Evolutionary conservation across 2,329 filamentous ascomycete species (phyloP).

Genomic region (Pyrenophora tritici-repentis): DNA sequence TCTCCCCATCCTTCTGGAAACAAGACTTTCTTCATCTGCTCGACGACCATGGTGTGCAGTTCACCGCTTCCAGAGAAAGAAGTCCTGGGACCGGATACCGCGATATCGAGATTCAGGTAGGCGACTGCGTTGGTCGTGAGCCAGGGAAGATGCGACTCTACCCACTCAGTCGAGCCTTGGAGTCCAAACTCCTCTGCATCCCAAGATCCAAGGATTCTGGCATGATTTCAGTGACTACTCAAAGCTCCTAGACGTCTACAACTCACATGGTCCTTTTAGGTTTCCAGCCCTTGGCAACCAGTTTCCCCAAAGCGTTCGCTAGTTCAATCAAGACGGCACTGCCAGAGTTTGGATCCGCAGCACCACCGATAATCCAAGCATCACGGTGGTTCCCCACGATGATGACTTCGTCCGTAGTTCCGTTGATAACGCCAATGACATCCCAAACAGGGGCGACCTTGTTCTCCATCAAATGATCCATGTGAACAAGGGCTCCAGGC

Average conservation of each 20-base stretch:
- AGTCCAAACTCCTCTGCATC: conserved; percentile 50
- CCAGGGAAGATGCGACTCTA: conserved; percentile 56
- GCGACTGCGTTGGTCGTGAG: conserved; percentile 50
- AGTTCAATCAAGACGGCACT: conserved; percentile 57
- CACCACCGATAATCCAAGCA: conserved; percentile 60
- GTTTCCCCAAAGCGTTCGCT: conserved; percentile 55
- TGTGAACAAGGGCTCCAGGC: conserved; percentile 52
- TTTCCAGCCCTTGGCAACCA: conserved; percentile 56
- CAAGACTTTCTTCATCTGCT: conserved; percentile 49
- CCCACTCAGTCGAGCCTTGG: conserved; percentile 53
- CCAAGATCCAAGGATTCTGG: conserved; percentile 50
- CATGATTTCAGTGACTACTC: conserved; percentile 47
- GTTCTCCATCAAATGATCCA: conserved; percentile 76
- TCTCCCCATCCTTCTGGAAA: conserved; percentile 45
- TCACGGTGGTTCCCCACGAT: conserved; percentile 60
- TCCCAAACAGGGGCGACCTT: conserved; percentile 81
- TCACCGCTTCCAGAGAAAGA: conserved; percentile 48
- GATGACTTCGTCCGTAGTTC: conserved; percentile 60
- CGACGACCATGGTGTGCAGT: conserved; percentile 44
- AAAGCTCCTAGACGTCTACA: conserved; percentile 41
- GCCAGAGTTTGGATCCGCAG: conserved; percentile 58
- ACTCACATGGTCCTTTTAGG: conserved; percentile 55
- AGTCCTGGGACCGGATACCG: conserved; percentile 52
- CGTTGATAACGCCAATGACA: conserved; percentile 69
- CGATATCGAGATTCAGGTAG: conserved; percentile 59